Base-by-base conservation (phyloP, 2,329 filamentous ascomycete species). In the Metarhizium sp. region DNA sequence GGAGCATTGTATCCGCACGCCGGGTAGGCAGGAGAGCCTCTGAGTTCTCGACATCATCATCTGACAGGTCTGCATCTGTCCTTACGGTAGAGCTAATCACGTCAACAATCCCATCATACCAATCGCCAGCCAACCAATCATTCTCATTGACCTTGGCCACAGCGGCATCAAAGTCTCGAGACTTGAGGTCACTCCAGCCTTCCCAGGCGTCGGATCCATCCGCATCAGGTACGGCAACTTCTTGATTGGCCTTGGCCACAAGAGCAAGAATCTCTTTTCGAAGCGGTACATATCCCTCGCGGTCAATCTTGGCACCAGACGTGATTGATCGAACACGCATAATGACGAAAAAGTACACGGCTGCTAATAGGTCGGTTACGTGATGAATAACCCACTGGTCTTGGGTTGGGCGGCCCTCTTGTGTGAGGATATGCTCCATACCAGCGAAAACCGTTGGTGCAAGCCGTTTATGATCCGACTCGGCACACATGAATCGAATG, bases 381-480 rank as follows among this genome's bases (percentile, higher is more conserved):
- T 84, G 73, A 45, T 69, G 67, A 50, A 73, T 64, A 6, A 77
- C 66, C 79, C 78, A 78, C 55, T 73, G 70, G 59, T 83, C 74
- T 55, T 75, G 66, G 52, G 74, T 74, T 42, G 67, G 69, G 30
- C 64, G 67, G n/a, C 77, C 76, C 13, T 68, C 67, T 0, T 75
- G 74, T 1, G 68, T 66, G 11, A 76, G 62, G 51, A 82, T 77
- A 18, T 74, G 71, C 74, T 87, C 86, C 52, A 91, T 78, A 1
- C 88, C 90, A 0, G 88, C 86, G 51, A 89, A 81, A 0, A 95
- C 79, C 54, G 90, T 88, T 0, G 87, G 87, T 0, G 82, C 82
- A 3, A 91, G 78, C 4, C 75, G 76, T 6, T 80, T 77, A 0
- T 84, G 81, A 1, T 77, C 75, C 10, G 90, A 76, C 29, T 79